These are phyloP conservation scores for Paulownia fortunei DNA, from an alignment of 257 asterid species.

Conservation along the genomic window DNA sequence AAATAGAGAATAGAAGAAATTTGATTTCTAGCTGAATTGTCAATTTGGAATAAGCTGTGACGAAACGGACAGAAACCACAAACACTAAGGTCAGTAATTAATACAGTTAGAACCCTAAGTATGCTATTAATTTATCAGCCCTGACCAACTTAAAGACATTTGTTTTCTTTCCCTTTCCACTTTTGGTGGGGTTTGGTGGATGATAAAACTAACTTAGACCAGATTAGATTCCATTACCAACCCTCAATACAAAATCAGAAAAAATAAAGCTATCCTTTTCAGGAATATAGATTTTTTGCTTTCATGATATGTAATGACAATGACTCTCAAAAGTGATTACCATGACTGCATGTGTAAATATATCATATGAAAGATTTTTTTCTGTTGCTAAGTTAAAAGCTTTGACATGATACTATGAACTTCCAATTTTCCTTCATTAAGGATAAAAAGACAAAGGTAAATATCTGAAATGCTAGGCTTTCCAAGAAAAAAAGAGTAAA, in stretches of 20 bases:
- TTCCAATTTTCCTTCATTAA: background rate
- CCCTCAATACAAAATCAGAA: slow-evolving; percentile 45
- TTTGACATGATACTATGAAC: background rate
- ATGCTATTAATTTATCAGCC: slow-evolving; percentile 28
- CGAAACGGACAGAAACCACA: slow-evolving; percentile 31
- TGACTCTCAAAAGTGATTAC: slow-evolving; percentile 15
- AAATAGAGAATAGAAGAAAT: slow-evolving; percentile 21
- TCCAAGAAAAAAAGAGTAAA: background rate
- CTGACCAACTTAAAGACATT: slow-evolving; percentile 33
- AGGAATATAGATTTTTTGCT: slow-evolving; percentile 38
- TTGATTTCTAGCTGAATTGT: slow-evolving; percentile 33
- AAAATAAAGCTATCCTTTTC: slow-evolving; percentile 43
- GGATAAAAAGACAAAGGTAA: background rate
- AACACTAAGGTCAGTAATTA: slow-evolving; percentile 16
- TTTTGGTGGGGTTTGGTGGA: slow-evolving; percentile 58
- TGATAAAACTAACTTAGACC: slow-evolving; percentile 50
- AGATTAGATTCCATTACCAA: slow-evolving; percentile 61
- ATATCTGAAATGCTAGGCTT: background rate
- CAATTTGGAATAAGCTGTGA: slow-evolving; percentile 21
- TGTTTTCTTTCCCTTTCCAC: slow-evolving; percentile 13
- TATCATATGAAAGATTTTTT: background rate
- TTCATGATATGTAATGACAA: slow-evolving; percentile 32
- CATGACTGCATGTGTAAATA: slow-evolving; percentile 13
- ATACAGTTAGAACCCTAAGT: slow-evolving; percentile 25
- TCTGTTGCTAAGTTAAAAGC: background rate